phyloP scores from a whole-genome alignment of 1,284 basidiomycete species.

The Irpex sp. region DNA sequence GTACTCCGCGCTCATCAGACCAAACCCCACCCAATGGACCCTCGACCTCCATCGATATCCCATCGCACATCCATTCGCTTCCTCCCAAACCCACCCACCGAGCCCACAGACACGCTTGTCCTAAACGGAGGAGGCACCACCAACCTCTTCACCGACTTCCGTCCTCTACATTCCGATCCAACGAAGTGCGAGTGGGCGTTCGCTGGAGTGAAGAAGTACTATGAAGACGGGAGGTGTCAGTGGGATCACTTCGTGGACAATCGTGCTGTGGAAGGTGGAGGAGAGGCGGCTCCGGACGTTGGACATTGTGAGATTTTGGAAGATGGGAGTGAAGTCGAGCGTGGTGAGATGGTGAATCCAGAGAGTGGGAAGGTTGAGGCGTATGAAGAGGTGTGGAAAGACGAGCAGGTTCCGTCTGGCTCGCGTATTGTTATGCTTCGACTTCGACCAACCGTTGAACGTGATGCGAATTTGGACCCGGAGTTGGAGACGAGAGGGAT shows the following conservation, averaged over 20 bases:
- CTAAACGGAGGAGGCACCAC: conserved; percentile 10
- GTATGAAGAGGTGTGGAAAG: conserved; percentile 12
- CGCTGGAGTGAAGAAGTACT: conserved; percentile 8
- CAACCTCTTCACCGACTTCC: conserved; percentile 12
- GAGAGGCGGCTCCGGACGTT: conserved; percentile 2
- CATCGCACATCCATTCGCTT: conserved; percentile 7
- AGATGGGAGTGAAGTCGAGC: conserved; percentile 12
- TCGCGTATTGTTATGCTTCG: conserved; percentile 3
- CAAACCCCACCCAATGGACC: not conserved
- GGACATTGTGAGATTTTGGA: conserved; percentile 5
- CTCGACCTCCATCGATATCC: conserved; percentile 4
- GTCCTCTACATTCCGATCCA: conserved; percentile 7
- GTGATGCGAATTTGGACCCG: not conserved
- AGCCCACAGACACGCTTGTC: conserved; percentile 9
- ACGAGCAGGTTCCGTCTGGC: conserved; percentile 1
- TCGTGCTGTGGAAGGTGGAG: not conserved
- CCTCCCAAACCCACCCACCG: conserved; percentile 5
- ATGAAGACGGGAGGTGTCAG: conserved; percentile 4
- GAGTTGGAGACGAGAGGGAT: not conserved
- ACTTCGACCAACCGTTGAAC: not conserved
- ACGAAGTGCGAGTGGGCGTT: conserved; percentile 13
- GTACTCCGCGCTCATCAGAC: not conserved
- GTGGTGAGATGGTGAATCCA: conserved; percentile 11
- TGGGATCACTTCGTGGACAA: conserved; percentile 10
- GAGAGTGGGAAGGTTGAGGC: not conserved